These are phyloP conservation scores for Cairneyella variabilis DNA, from an alignment of 495 filamentous ascomycete species.

Conservation along the genomic window DNA sequence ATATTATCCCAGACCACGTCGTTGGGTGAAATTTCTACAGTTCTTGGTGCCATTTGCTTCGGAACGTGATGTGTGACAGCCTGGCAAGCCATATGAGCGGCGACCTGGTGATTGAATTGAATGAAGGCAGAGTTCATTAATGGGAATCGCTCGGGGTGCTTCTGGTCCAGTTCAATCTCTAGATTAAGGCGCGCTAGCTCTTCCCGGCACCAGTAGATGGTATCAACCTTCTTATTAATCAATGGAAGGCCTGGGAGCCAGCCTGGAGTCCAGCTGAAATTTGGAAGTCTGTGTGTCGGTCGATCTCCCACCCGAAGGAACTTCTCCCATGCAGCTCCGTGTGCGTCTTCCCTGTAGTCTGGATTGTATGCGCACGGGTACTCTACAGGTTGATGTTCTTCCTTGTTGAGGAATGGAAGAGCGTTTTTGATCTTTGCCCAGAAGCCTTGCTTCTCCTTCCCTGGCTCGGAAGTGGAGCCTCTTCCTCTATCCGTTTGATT, in stretches of 20 bases:
- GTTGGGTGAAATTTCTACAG: constrained; percentile 87
- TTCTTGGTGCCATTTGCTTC: constrained; percentile 89
- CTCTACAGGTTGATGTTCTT: constrained; percentile 38
- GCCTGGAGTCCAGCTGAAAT: constrained; percentile 62
- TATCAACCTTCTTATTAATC: constrained; percentile 88
- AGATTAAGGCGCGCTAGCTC: constrained; percentile 86
- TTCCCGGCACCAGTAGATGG: constrained; percentile 84
- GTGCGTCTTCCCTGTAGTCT: constrained; percentile 57
- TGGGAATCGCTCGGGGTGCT: constrained; percentile 80
- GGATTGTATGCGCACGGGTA: constrained; percentile 72
- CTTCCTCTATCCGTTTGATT: constrained; percentile 8
- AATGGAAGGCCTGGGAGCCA: constrained; percentile 80
- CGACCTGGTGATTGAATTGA: constrained; percentile 97
- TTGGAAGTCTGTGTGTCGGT: constrained; percentile 78
- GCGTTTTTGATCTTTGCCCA: constrained; percentile 39
- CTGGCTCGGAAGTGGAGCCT: constrained; percentile 25
- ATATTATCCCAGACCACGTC: constrained; percentile 99
- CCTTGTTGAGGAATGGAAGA: constrained; percentile 37
- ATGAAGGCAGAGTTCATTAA: constrained; percentile 98
- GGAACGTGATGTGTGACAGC: constrained; percentile 87
- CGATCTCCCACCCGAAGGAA: constrained; percentile 79
- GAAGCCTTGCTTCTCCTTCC: constrained; percentile 36
- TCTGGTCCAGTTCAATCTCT: constrained; percentile 91
- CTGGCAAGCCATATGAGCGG: constrained; percentile 97
- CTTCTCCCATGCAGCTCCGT: constrained; percentile 77